Conservation (phyloP, 495 filamentous ascomycete species). For the Penicillium subrubescens region DNA sequence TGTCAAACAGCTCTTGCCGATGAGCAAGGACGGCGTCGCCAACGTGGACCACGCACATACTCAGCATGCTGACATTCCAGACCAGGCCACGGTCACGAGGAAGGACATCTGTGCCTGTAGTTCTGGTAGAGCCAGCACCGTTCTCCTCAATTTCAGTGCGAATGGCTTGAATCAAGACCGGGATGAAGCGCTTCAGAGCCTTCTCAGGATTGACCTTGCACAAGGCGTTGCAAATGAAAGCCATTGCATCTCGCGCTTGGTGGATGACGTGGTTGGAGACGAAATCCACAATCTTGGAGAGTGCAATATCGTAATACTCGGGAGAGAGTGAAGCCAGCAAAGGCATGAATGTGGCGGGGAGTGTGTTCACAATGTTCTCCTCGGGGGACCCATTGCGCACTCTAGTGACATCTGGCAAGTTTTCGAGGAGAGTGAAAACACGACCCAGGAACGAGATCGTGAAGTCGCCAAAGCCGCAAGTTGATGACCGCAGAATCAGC, state of each 20-base stretch:
- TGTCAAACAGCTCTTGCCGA: conserved; percentile 84
- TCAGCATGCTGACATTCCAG: conserved; percentile 96
- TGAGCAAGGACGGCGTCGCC: conserved; percentile 86
- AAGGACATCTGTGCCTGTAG: conserved; percentile 88
- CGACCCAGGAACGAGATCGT: conserved; percentile 85
- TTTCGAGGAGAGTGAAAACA: conserved; percentile 93
- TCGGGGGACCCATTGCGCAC: conserved; percentile 90
- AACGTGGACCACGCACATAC: conserved; percentile 98
- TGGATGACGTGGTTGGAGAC: conserved; percentile 96
- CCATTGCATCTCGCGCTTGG: conserved; percentile 96
- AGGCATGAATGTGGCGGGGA: conserved; percentile 89
- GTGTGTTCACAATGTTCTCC: conserved; percentile 94
- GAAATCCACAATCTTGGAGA: conserved; percentile 90
- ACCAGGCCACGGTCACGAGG: conserved; percentile 90
- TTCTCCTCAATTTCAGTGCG: conserved; percentile 97
- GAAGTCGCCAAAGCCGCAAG: conserved; percentile 90
- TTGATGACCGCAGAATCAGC: conserved; percentile 92
- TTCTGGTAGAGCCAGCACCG: conserved; percentile 91
- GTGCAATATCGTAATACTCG: conserved; percentile 86
- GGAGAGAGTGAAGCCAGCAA: conserved; percentile 90
- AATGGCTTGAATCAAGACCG: conserved; percentile 86
- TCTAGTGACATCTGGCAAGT: conserved; percentile 85
- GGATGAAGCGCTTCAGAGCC: conserved; percentile 84
- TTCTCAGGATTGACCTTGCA: conserved; percentile 95
- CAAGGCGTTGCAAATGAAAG: conserved; percentile 93